A percentile compares a stretch with the other conserved stretches of the same genome.
Conservation (phyloP, 495 filamentous ascomycete genomes). For the Daldinia vernicosa region DNA sequence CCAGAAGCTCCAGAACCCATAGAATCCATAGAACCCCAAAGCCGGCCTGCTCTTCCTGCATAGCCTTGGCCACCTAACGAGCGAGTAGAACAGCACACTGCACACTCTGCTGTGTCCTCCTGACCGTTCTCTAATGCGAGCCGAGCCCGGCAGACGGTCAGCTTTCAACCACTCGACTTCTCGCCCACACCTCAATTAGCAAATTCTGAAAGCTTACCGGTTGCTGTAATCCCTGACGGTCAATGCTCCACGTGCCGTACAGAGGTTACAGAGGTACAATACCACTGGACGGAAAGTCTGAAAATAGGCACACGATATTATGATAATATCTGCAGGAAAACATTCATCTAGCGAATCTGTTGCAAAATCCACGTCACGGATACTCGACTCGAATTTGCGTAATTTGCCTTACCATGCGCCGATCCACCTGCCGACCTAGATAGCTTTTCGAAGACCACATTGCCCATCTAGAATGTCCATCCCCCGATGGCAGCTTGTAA, state of each 20-base stretch:
- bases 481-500: slow-evolving; percentile 41
- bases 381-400: slow-evolving; percentile 23
- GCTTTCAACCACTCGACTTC: slow-evolving; percentile 33
- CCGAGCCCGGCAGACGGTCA: slow-evolving; percentile 39
- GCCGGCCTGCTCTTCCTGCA: slow-evolving; percentile 28
- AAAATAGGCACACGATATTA: slow-evolving; percentile 22
- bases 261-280: too few species aligned
- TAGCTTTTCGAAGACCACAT: slow-evolving; percentile 24
- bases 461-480: slow-evolving; percentile 40
- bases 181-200: slow-evolving; percentile 38
- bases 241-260: slow-evolving; percentile 40
- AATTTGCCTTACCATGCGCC: slow-evolving; percentile 38
- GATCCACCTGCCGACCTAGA: slow-evolving; percentile 27
- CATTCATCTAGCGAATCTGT: slow-evolving; percentile 18
- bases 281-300: slow-evolving; percentile 26
- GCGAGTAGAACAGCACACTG: slow-evolving; percentile 30
- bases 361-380: slow-evolving; percentile 18
- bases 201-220: slow-evolving; percentile 37
- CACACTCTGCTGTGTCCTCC: slow-evolving; percentile 34
- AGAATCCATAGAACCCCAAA: slow-evolving; percentile 19
- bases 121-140: slow-evolving; percentile 42
- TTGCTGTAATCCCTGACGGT: slow-evolving; percentile 33
- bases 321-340: slow-evolving; percentile 38
- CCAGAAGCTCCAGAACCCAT: slow-evolving; percentile 38
- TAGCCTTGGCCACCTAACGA: slow-evolving; percentile 29